Base-by-base conservation (phyloP, 2,329 filamentous ascomycete genomes). In the Alternaria panax region DNA sequence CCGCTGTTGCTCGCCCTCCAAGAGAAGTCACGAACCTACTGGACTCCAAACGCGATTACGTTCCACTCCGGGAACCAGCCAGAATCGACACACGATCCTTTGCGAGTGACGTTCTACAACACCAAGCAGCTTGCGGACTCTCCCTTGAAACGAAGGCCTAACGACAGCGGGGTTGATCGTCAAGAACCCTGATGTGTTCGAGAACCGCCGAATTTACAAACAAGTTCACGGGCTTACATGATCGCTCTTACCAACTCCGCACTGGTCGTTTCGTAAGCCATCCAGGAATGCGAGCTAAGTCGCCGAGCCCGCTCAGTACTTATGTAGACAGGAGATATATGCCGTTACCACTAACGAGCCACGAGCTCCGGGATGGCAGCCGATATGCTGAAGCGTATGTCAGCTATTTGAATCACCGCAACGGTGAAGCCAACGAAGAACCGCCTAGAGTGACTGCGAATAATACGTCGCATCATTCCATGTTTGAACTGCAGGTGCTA, bases 191-290 rank as follows among this genome's bases (percentile, higher is more conserved):
- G 41, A 50, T 25, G 25, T 30, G 42, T 42, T 57, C 34, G 40
- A 57, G 54, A 60, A 63, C 51, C 28, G 45, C 43, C 36, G 41
- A 56, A 30, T 25, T 45, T 47, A 50, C 42, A 42, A 32, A 45
- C 54, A 20, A 16, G 40, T 47, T 34, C 16, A 57, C 41, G 34
- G 46, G 41, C 51, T 47, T 45, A 59, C 57, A 56, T 59, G 57
- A 63, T 67, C 60, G 56, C 47, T 51, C 53, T 48, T 57, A 42
- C 45, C 48, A 54, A 62, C 54, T 52, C 61, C 59, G 60, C 63
- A 59, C 54, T 58, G 58, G 57, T 62, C 64, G 36, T 52, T 63
- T 62, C 50, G 62, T 67, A 51, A 66, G 64, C 68, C 63, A 66
- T 62, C 43, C 52, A 55, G 32, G 55, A 54, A 22, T 27, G 36